Evolutionary conservation across 176 grass and related monocot genomes (phyloP).

Genomic region (Triticum turgidum): DNA sequence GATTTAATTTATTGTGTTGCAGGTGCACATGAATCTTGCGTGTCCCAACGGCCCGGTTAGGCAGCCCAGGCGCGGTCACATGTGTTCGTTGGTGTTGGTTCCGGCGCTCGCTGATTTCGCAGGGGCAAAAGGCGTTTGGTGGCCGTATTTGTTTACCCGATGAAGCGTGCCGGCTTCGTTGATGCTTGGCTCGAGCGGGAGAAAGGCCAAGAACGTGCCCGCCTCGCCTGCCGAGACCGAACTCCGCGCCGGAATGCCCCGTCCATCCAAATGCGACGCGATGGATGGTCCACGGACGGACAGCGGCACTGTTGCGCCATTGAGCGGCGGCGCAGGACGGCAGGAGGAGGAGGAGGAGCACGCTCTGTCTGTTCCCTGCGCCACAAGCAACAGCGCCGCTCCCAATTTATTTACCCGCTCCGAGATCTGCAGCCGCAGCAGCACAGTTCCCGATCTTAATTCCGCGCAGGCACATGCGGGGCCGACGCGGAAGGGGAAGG

Average conservation of each 20-base stretch:
- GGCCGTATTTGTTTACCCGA: conserved; percentile 2
- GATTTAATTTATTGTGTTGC: no score
- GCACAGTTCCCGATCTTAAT: conserved; percentile 20
- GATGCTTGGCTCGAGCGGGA: neutral
- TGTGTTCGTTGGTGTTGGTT: neutral
- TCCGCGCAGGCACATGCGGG: conserved; percentile 24
- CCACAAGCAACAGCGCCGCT: conserved; percentile 39
- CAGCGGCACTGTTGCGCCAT: neutral
- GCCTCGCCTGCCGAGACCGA: neutral
- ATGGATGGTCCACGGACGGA: neutral
- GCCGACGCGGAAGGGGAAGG: neutral
- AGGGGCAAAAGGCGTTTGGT: neutral
- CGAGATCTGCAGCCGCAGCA: conserved; percentile 27
- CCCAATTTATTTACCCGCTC: neutral
- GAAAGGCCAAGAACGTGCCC: neutral
- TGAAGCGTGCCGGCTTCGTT: neutral
- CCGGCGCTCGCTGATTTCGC: neutral
- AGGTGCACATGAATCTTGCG: conserved; percentile 5
- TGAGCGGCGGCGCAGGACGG: neutral
- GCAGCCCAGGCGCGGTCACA: neutral
- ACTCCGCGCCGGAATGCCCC: neutral
- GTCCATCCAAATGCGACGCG: neutral
- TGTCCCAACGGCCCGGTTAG: conserved; percentile 25
- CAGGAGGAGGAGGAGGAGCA: neutral
- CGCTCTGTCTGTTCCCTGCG: conserved; percentile 25